Conservation (phyloP, 2,329 filamentous ascomycete species). For the Monosporascus cannonballus region DNA sequence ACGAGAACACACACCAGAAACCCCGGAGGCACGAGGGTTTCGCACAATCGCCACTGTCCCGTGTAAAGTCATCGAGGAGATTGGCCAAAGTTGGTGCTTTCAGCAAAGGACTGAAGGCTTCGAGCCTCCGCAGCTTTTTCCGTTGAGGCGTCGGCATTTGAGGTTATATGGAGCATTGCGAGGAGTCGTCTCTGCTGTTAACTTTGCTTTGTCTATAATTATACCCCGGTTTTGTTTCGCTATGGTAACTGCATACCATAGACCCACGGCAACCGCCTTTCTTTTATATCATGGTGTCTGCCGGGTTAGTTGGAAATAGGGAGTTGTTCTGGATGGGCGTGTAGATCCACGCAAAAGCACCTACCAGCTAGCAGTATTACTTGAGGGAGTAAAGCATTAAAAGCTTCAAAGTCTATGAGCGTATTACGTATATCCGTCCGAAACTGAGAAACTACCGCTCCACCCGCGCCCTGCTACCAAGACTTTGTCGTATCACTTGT, state of each 20-base stretch:
- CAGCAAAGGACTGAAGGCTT: slow-evolving; percentile 32
- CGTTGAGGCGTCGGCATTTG: slow-evolving; percentile 23
- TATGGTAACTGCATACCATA: slow-evolving; percentile 8
- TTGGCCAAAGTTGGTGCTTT: slow-evolving; percentile 31
- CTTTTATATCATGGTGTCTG: not conserved
- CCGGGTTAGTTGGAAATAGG: not conserved
- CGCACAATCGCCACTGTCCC: slow-evolving; percentile 14
- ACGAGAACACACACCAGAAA: slow-evolving; percentile 19
- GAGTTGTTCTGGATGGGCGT: not conserved
- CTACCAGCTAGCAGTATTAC: too few species aligned
- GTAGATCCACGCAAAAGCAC: too few species aligned
- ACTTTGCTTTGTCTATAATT: slow-evolving; percentile 12
- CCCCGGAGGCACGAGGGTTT: slow-evolving; percentile 8
- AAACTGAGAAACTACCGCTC: too few species aligned
- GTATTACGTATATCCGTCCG: too few species aligned
- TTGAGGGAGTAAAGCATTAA: not conserved
- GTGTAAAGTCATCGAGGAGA: slow-evolving; percentile 25
- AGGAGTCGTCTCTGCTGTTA: slow-evolving; percentile 6
- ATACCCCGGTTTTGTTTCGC: slow-evolving; percentile 9
- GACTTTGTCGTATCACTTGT: too few species aligned
- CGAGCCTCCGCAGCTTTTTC: slow-evolving; percentile 39
- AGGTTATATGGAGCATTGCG: not conserved
- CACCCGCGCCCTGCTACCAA: too few species aligned
- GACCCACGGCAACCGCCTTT: slow-evolving; percentile 5
- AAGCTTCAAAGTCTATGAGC: too few species aligned